These are phyloP conservation scores for Colletotrichum paranaense DNA, from an alignment of 2,329 filamentous ascomycete genomes.

Conservation along the genomic window DNA sequence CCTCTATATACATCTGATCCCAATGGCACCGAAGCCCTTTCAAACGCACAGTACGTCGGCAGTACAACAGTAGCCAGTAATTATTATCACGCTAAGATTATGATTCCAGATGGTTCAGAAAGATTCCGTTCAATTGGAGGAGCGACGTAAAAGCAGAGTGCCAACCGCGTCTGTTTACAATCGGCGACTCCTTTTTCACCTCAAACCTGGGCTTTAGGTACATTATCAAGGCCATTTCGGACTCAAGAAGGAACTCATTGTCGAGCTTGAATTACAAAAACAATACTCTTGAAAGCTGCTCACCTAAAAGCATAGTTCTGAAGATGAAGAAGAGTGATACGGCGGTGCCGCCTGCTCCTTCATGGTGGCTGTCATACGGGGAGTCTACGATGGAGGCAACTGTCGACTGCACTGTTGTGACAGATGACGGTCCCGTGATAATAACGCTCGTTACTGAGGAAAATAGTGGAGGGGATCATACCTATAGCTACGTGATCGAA, in stretches of 20 bases:
- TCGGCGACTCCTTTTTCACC: not conserved
- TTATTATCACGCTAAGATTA: not conserved
- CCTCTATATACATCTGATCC: not conserved
- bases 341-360: not conserved
- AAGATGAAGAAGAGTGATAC: not conserved
- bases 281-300: not conserved
- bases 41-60: not conserved
- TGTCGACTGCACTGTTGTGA: not conserved
- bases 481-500: constrained; percentile 8
- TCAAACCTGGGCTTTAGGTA: not conserved
- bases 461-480: not conserved
- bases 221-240: not conserved
- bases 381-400: not conserved
- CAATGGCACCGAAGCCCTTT: not conserved
- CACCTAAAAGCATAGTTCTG: not conserved
- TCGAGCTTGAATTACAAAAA: not conserved
- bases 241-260: not conserved
- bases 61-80: rapidly evolving
- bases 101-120: not conserved
- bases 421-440: not conserved
- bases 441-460: not conserved
- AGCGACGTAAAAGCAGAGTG: not conserved
- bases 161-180: not conserved
- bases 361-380: not conserved
- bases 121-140: not conserved